These are phyloP conservation scores for Calophaca sinica DNA, from an alignment of 306 rosid genomes.

Conservation along the genomic window DNA sequence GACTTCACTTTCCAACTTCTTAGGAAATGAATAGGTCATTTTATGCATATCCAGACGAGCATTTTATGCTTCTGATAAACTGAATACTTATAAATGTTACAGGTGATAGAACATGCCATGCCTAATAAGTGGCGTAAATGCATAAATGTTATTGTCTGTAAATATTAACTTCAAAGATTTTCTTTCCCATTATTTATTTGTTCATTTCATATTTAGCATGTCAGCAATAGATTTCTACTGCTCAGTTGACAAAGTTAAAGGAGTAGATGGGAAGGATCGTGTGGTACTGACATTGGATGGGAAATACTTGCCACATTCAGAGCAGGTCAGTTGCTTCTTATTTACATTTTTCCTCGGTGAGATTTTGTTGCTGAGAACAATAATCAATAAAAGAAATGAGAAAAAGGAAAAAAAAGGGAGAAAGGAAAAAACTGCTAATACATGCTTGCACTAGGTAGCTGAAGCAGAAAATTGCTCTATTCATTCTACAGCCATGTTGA, in stretches of 20 bases:
- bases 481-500: constrained; percentile 5
- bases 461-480: constrained; percentile 25
- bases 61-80: neutral
- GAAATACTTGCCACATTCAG: constrained; percentile 80
- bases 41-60: neutral
- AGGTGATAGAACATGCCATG: constrained; percentile 22
- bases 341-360: constrained; percentile 11
- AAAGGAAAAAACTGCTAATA: neutral
- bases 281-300: constrained; percentile 86
- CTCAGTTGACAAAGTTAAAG: constrained; percentile 92
- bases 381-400: neutral
- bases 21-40: no score
- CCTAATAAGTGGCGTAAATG: constrained; percentile 5
- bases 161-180: constrained; percentile 2
- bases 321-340: constrained; percentile 70
- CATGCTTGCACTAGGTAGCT: neutral
- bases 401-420: constrained; percentile 16
- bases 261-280: constrained; percentile 92
- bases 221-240: constrained; percentile 96
- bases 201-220: constrained; percentile 67
- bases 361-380: constrained; percentile 22
- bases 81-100: neutral
- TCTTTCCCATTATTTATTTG: constrained; percentile 29
- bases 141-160: constrained; percentile 4
- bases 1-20: no score